Percentiles rank a stretch among this genome's conserved stretches.
phyloP scores from a whole-genome alignment of 2,329 filamentous ascomycete genomes.

The Balansia obtecta region DNA sequence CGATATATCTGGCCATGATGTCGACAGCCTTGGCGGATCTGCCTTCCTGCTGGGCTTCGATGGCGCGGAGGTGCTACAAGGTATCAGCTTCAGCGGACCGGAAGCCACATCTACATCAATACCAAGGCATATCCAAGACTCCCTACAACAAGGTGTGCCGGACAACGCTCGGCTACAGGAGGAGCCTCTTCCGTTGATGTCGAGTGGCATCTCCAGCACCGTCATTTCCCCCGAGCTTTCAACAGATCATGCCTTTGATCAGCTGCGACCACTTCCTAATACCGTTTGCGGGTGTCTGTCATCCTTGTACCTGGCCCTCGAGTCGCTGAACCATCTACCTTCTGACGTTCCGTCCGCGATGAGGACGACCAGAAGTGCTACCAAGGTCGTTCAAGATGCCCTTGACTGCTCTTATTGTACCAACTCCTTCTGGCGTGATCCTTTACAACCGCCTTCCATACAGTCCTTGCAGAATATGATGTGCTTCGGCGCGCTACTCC shows the following conservation, averaged over 20 bases:
- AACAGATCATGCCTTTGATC: neutral
- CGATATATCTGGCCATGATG: constrained; percentile 8
- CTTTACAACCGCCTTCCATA: constrained; percentile 26
- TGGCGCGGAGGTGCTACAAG: constrained; percentile 18
- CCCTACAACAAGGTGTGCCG: constrained; percentile 15
- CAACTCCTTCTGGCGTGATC: constrained; percentile 22
- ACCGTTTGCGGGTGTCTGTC: constrained; percentile 35
- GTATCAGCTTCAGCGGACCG: constrained; percentile 21
- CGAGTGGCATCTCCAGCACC: constrained; percentile 12
- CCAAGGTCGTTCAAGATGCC: constrained; percentile 35
- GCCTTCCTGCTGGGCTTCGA: constrained; percentile 10
- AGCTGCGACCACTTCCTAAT: constrained; percentile 15
- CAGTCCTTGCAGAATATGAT: constrained; percentile 45
- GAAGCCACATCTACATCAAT: constrained; percentile 14
- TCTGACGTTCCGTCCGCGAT: constrained; percentile 33
- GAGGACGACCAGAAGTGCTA: constrained; percentile 32
- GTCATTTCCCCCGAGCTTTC: constrained; percentile 9
- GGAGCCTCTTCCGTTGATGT: constrained; percentile 11
- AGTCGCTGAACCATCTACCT: constrained; percentile 35
- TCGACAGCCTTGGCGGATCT: constrained; percentile 1
- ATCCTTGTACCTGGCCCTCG: constrained; percentile 38
- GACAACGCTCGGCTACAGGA: constrained; percentile 11
- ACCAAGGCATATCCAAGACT: constrained; percentile 18
- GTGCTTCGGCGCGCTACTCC: constrained; percentile 44
- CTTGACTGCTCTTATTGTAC: constrained; percentile 40